Base-by-base conservation (phyloP, 2,329 filamentous ascomycete species). In the Stachybotrys echinatus region DNA sequence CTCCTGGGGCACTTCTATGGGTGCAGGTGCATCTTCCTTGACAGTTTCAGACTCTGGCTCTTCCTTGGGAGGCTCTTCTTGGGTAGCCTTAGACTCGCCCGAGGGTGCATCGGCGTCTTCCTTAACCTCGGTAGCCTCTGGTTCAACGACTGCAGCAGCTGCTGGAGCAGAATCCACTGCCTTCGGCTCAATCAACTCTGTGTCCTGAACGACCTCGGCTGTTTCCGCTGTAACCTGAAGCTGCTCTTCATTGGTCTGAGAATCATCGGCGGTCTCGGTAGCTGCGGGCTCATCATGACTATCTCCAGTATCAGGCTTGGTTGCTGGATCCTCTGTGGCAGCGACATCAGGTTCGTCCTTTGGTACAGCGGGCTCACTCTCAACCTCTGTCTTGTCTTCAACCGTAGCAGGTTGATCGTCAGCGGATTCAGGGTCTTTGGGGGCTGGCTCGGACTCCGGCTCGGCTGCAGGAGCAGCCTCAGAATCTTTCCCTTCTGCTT, bases 121-220 rank as follows among this genome's bases (percentile, higher is more conserved):
- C 4, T 45, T 22, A 45, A 17, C 42, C 12, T 23, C 42, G 14
- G 8, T n/a, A n/a, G 23, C 42, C 12, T 27, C 22, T 27, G 23
- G 17, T 6, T 45, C 42, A 37, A 51, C 34, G 43, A 61, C 58
- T 12, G 47, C 48, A 21, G 54, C 52, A 27, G 54, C 51, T 38
- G 58, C 50, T 22, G 46, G 46, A 3, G 4, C 20, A 7, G 21
- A n/a, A 3, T 20, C 23, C 7, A 6, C 38, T 14, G 17, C 21
- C n/a, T 27, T 23, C n/a, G 23, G 38, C 23, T n/a, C 23, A 17
- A 18, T 22, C 14, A 19, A 6, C 5, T 20, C 22, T 21, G n/a
- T n/a, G n/a, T n/a, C n/a, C n/a, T 43, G 19, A 7, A 48, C 40
- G 22, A 47, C 38, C n/a, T 45, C 39, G 39, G 47, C 5, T 18